These are phyloP conservation scores for Apiospora sp. DNA, from an alignment of 2,329 filamentous ascomycete genomes.

Conservation along the genomic window DNA sequence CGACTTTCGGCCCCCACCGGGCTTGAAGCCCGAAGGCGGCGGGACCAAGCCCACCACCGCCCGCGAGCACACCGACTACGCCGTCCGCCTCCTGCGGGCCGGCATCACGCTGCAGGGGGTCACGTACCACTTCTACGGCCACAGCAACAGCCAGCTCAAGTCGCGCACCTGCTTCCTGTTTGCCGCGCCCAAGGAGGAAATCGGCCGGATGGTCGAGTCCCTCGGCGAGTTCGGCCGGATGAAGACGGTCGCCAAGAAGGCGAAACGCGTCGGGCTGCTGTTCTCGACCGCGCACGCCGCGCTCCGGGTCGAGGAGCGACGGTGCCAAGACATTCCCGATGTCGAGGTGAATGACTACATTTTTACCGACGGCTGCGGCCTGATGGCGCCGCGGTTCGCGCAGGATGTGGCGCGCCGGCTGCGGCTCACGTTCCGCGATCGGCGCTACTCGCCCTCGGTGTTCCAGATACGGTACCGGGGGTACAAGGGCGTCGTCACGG, in stretches of 20 bases:
- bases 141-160: slow-evolving; percentile 54
- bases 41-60: slow-evolving; percentile 37
- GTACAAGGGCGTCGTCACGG: slow-evolving; percentile 51
- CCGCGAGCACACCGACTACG: slow-evolving; percentile 47
- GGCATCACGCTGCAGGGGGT: slow-evolving; percentile 46
- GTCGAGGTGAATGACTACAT: slow-evolving; percentile 43
- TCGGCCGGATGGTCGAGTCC: slow-evolving; percentile 43
- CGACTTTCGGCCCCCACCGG: slow-evolving; percentile 41
- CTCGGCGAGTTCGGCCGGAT: slow-evolving; percentile 51
- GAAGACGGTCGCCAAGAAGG: slow-evolving; percentile 52
- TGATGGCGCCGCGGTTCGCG: slow-evolving; percentile 45
- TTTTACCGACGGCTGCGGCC: slow-evolving; percentile 52
- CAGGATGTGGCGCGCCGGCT: slow-evolving; percentile 42
- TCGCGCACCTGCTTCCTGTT: slow-evolving; percentile 49
- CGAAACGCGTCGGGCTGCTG: slow-evolving; percentile 51
- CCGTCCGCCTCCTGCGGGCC: slow-evolving; percentile 42
- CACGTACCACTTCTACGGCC: slow-evolving; percentile 51
- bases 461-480: slow-evolving; percentile 52
- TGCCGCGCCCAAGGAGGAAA: slow-evolving; percentile 44
- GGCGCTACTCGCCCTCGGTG: slow-evolving; percentile 48
- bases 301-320: slow-evolving; percentile 42
- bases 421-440: slow-evolving; percentile 46
- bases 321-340: slow-evolving; percentile 48
- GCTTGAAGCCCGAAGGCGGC: slow-evolving; percentile 25
- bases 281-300: slow-evolving; percentile 47